Percentiles rank a stretch among this genome's conserved stretches.
phyloP scores from a whole-genome alignment of 192 early-diverging fungal species.

The Coemansia brasiliensis region DNA sequence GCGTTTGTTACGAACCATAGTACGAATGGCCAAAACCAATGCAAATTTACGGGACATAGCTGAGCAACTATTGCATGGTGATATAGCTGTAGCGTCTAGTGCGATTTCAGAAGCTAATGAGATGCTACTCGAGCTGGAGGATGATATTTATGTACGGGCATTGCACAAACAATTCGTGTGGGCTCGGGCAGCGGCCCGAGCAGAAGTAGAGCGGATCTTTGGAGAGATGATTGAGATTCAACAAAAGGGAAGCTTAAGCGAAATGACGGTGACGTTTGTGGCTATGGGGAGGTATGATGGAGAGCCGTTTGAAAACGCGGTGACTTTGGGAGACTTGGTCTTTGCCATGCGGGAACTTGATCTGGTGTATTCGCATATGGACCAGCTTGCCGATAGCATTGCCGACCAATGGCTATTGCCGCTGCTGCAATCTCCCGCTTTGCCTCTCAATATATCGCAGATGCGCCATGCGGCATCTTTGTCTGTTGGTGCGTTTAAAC shows the following conservation, averaged over 20 bases:
- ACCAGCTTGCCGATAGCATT: slow-evolving; percentile 20
- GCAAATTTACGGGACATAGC: slow-evolving; percentile 45
- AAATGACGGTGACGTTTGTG: slow-evolving; percentile 25
- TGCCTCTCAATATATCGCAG: slow-evolving; percentile 23
- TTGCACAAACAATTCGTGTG: slow-evolving; percentile 29
- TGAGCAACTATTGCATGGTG: slow-evolving; percentile 45
- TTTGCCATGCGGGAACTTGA: slow-evolving; percentile 47
- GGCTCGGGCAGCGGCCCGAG: slow-evolving; percentile 29
- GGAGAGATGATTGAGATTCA: slow-evolving; percentile 23
- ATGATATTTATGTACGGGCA: background rate
- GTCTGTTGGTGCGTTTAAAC: slow-evolving; percentile 34
- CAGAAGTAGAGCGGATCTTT: slow-evolving; percentile 43
- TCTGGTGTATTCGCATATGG: slow-evolving; percentile 21
- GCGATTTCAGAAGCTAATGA: slow-evolving; percentile 32
- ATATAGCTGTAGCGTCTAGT: slow-evolving; percentile 42
- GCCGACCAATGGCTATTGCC: slow-evolving; percentile 30
- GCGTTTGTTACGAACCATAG: slow-evolving; percentile 15
- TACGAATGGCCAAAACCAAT: slow-evolving; percentile 42
- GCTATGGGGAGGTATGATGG: slow-evolving; percentile 30
- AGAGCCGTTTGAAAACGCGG: slow-evolving; percentile 46
- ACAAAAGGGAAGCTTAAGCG: background rate
- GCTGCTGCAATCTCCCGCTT: slow-evolving; percentile 29
- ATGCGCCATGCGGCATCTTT: slow-evolving; percentile 28
- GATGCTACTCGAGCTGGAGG: slow-evolving; percentile 32
- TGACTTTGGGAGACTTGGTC: slow-evolving; percentile 41